These are phyloP conservation scores for Spathaspora passalidarum DNA, from an alignment of 805 yeast genomes.

Conservation along the genomic window DNA sequence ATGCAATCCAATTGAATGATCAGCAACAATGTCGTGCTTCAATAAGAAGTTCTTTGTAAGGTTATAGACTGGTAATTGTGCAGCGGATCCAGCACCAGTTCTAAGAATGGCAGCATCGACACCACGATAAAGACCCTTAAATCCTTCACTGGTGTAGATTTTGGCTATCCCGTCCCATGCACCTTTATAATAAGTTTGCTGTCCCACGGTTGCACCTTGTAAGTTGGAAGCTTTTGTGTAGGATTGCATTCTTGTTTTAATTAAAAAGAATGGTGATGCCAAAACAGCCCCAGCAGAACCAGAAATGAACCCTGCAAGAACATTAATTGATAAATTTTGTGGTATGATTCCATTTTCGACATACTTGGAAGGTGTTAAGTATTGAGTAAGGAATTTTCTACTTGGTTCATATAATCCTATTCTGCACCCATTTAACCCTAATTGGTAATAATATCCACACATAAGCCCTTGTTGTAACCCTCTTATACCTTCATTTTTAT, in stretches of 20 bases:
- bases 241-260: constrained; percentile 96
- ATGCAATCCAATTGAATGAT: constrained; percentile 66
- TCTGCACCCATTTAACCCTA: constrained; percentile 91
- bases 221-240: constrained; percentile 52
- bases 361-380: constrained; percentile 49
- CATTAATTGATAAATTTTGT: constrained; percentile 54
- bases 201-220: constrained; percentile 54
- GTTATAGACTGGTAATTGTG: constrained; percentile 89
- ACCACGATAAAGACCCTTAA: constrained; percentile 81
- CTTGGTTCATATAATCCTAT: constrained; percentile 92
- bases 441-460: constrained; percentile 87
- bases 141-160: constrained; percentile 66
- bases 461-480: constrained; percentile 88
- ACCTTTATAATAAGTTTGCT: constrained; percentile 83
- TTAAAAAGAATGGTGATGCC: constrained; percentile 89
- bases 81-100: constrained; percentile 95
- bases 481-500: constrained; percentile 75
- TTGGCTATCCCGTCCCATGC: constrained; percentile 64
- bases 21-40: constrained; percentile 48
- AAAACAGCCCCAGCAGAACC: constrained; percentile 87
- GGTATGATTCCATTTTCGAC: constrained; percentile 38
- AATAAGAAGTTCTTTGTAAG: constrained; percentile 64
- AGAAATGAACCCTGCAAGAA: constrained; percentile 74
- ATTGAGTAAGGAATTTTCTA: constrained; percentile 55
- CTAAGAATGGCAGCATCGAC: constrained; percentile 92